Evolutionary conservation across 495 filamentous ascomycete genomes (phyloP).

Genomic region (Penicillium egyptiacum): DNA sequence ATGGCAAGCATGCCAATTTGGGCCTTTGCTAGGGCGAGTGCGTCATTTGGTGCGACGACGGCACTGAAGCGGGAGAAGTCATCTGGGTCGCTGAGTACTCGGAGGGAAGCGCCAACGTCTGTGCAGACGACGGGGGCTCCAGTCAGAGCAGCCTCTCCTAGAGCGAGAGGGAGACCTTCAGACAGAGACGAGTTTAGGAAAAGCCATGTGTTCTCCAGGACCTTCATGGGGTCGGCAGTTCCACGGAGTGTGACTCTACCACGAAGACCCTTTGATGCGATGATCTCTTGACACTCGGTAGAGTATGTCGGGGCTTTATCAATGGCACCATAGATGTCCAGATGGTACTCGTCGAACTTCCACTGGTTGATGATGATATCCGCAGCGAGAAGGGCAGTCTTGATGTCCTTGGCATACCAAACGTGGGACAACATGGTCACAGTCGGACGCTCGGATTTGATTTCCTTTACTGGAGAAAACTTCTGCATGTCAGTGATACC

Average conservation of each 20-base stretch:
- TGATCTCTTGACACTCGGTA: slow-evolving; percentile 61
- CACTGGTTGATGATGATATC: slow-evolving; percentile 67
- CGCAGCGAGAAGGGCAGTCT: slow-evolving; percentile 61
- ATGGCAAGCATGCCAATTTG: slow-evolving; percentile 62
- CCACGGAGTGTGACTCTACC: slow-evolving; percentile 54
- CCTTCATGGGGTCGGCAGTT: slow-evolving; percentile 56
- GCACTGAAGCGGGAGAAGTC: slow-evolving; percentile 59
- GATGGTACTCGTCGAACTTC: slow-evolving; percentile 62
- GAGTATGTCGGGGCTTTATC: slow-evolving; percentile 61
- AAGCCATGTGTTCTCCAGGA: slow-evolving; percentile 62
- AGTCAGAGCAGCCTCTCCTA: slow-evolving; percentile 64
- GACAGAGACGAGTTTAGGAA: slow-evolving; percentile 69
- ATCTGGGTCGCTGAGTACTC: slow-evolving; percentile 61
- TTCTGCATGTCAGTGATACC: slow-evolving; percentile 66
- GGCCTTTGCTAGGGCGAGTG: slow-evolving; percentile 56
- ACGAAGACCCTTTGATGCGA: slow-evolving; percentile 58
- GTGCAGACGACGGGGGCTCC: slow-evolving; percentile 65
- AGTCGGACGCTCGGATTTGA: slow-evolving; percentile 57
- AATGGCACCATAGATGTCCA: slow-evolving; percentile 63
- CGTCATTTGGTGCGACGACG: slow-evolving; percentile 64
- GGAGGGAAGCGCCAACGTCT: slow-evolving; percentile 62
- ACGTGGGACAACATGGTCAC: slow-evolving; percentile 67
- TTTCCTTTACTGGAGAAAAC: slow-evolving; percentile 58
- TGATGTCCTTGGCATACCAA: slow-evolving; percentile 67
- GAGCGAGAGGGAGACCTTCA: slow-evolving; percentile 63